Base-by-base conservation (phyloP, 2,329 filamentous ascomycete species). In the Parascedosporium putredinis region DNA sequence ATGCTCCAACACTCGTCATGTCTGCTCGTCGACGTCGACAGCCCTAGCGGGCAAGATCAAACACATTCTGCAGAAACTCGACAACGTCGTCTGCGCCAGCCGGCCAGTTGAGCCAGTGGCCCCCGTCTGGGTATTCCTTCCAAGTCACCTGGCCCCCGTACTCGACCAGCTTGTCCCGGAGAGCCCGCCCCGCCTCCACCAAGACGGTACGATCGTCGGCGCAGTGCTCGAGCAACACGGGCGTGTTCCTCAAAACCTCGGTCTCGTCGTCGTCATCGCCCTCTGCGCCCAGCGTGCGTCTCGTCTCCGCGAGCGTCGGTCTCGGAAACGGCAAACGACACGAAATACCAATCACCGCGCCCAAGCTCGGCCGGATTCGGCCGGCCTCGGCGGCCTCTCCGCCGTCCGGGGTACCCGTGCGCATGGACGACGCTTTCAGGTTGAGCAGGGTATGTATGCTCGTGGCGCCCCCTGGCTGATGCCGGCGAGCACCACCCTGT, bases 401-500 rank as follows among this genome's bases (percentile, higher is more conserved):
- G 12, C 44, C 44, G 22, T 29, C 44, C 20, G 29, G 3, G 20
- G 23, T 31, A 6, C 44, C 44, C 24, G 23, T 31, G 10, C 25
- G 12, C 25, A 31, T 31, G 14, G 24, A 31, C 22, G 59, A 59
- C 0, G 63, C 40, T 1, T 56, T 51, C 4, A 71, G 51, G 42
- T 64, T 67, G 31, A 72, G 57, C 2, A 73, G 54, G 4, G 62
- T 59, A 29, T 68, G 65, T 2, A 64, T 57, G 16, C 63, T 59
- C 5, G 70, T 69, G 1, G 72, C 69, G 2, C 62, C 68, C 20
- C 71, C 60, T 72, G 68, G 49, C 70, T 72, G 49, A 75, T 71
- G 0, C 73, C 71, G 8, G 67, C 67, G 1, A 75, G 56, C 5
- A 74, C 60, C 16, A 75, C 55, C 9, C 57, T 58, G 16, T 70